Percentiles rank a stretch among this genome's conserved stretches.
Evolutionary conservation across 371 early-diverging fungal species (phyloP).

Genomic region (Mucor racemosus): DNA sequence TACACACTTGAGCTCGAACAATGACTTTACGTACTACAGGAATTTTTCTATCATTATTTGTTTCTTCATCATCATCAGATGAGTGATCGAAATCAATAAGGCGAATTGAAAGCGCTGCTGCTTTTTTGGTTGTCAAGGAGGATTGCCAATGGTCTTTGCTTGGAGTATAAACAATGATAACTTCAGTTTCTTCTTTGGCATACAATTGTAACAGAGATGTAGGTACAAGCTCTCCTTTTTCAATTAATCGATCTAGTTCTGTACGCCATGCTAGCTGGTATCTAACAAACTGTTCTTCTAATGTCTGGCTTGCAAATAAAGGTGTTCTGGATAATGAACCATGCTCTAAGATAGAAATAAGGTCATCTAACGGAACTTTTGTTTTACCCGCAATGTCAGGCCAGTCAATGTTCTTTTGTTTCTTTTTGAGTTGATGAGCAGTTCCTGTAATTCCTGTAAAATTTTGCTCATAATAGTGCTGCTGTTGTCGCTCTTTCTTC

Average conservation of each 20-base stretch:
- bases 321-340: slow-evolving; percentile 66
- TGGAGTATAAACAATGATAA: slow-evolving; percentile 82
- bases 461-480: background rate
- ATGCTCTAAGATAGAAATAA: slow-evolving; percentile 65
- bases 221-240: slow-evolving; percentile 72
- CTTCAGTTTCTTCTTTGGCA: slow-evolving; percentile 65
- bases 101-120: slow-evolving; percentile 75
- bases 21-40: slow-evolving; percentile 88
- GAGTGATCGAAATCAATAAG: slow-evolving; percentile 81
- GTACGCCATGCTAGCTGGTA: slow-evolving; percentile 55
- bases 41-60: slow-evolving; percentile 61
- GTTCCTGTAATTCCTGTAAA: slow-evolving; percentile 25
- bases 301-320: slow-evolving; percentile 62
- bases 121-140: slow-evolving; percentile 73
- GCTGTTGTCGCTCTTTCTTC: background rate
- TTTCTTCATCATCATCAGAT: slow-evolving; percentile 51
- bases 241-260: slow-evolving; percentile 75
- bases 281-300: slow-evolving; percentile 26
- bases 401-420: slow-evolving; percentile 38
- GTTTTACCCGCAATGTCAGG: slow-evolving; percentile 43
- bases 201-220: slow-evolving; percentile 64
- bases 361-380: slow-evolving; percentile 59
- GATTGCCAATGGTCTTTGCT: slow-evolving; percentile 53
- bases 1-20: slow-evolving; percentile 80
- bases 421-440: slow-evolving; percentile 21